Base-by-base conservation (phyloP, 2,329 filamentous ascomycete species). In the Fusarium austroafricanum region DNA sequence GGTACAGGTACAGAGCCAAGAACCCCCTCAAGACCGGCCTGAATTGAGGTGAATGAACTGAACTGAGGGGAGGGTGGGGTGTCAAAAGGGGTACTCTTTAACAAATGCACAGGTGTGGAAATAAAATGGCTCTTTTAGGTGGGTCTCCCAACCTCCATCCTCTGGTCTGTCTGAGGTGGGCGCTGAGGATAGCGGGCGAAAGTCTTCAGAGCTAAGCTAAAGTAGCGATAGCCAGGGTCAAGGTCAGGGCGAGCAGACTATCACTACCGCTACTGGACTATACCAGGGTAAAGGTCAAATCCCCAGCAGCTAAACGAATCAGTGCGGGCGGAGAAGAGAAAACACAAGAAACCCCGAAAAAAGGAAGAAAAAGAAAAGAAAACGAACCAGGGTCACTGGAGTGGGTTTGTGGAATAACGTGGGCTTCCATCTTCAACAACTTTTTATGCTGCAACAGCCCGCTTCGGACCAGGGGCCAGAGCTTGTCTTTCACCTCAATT, bases 111-210 rank as follows among this genome's bases (percentile, higher is more conserved):
- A 28, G 61, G 65, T 7, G 65, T 68, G 55, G 4, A 4, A 5
- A 39, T 29, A 23, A 23, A 38, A 26, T 28, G 29, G 20, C 39
- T 42, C 55, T 44, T 28, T 37, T 31, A n/a, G 28, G 65, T 65
- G 65, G 65, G 56, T 55, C 59, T 45, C 45, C 61, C 61, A 62
- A 28, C 61, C 65, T 65, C 51, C 49, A 53, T 68, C 35, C 65
- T 56, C 53, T 38, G 50, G 49, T 53, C 42, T 54, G 55, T 58
- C 59, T 54, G 55, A 68, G 39, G 31, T 60, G 65, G 68, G 70
- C 65, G 60, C 71, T 73, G 71, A 68, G 71, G 68, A 71, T 55
- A 69, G 67, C 70, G 65, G 68, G 47, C 58, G 56, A 61, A 18
- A 28, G 56, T 42, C 47, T 47, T 28, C 21, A 61, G n/a, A 46